phyloP scores from a whole-genome alignment of 257 asterid genomes.

The Knoxia roxburghii region DNA sequence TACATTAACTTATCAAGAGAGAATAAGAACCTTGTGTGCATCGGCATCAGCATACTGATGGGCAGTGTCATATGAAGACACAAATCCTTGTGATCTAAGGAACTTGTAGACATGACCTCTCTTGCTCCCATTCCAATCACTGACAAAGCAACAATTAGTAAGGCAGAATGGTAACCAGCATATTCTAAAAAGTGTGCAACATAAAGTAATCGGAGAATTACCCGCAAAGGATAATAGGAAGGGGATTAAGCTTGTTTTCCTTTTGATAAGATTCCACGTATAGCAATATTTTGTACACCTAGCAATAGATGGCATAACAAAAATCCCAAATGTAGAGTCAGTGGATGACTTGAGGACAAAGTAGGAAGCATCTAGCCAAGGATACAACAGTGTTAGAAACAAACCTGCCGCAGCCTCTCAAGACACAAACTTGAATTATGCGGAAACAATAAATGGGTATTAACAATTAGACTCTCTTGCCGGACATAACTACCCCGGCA shows the following conservation, averaged over 20 bases:
- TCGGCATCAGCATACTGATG: constrained; percentile 96
- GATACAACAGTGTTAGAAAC: constrained; percentile 5
- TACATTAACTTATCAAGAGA: constrained; percentile 5
- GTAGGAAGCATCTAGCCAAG: neutral
- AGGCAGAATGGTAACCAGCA: constrained; percentile 9
- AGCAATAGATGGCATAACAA: neutral
- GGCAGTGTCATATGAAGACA: constrained; percentile 92
- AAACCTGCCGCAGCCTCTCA: constrained; percentile 95
- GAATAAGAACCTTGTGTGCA: constrained; percentile 75
- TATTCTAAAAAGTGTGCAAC: neutral
- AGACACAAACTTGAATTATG: constrained; percentile 86
- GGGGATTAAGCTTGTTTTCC: constrained; percentile 79
- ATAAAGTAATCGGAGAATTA: constrained; percentile 22
- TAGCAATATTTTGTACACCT: constrained; percentile 94
- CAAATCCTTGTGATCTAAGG: constrained; percentile 95
- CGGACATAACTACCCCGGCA: constrained; percentile 42
- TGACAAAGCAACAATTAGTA: constrained; percentile 24
- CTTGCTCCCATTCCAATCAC: constrained; percentile 99
- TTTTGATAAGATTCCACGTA: constrained; percentile 79
- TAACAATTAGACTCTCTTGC: constrained; percentile 89
- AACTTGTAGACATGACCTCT: constrained; percentile 90
- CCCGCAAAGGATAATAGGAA: constrained; percentile 95
- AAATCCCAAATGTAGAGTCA: neutral
- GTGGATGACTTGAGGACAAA: neutral
- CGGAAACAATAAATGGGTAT: constrained; percentile 90